Evolutionary conservation across 2,329 filamentous ascomycete genomes (phyloP), one percentile per base, ranked within the genome.

Genomic region (Colletotrichum graminicola): DNA sequence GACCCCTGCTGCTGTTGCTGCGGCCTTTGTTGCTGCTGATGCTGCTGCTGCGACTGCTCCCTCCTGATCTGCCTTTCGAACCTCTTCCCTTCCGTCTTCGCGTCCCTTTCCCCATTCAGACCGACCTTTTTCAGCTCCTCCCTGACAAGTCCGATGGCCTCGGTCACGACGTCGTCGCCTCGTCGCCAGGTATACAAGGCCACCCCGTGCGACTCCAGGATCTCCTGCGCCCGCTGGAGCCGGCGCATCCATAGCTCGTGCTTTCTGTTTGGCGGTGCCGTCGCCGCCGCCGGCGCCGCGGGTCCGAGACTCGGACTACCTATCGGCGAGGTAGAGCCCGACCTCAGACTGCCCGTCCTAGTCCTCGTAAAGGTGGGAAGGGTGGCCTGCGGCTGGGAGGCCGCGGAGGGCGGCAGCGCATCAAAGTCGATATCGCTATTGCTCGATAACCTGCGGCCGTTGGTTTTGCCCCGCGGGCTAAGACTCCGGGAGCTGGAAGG

Each of bases 181-280:
- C 87, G 87, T 52, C 92, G 86, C 93, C 93, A 96, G 26, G 88
- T 93, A 73, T 92, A 89, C 45, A 96, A 78, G 74, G 87, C 82
- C 0, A 96, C 91, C 5, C 91, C 91, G 49, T 90, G 83, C 6
- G 84, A 82, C n/a, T 89, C 88, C 12, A 95, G 84, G 49, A 83
- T 80, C 39, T 89, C 83, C 73, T 92, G 89, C 4, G 93, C 93
- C 55, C 88, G 83, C 52, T 86, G 87, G 82, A 93, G 88, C 51
- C 93, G 83, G 67, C 90, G 87, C 73, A 86, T 85, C 93, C 93
- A 96, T 59, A 94, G 77, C 71, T 92, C 91, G 66, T 94, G 84
- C 74, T 93, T 92, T 82, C 92, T 94, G 79, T 89, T 93, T 12
- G 66, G 65, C 32, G 45, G 45, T 21, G 65, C 65, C 23, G 41